Evolutionary conservation across 2,329 filamentous ascomycete species (phyloP).

Genomic region (Trichoderma sp.): DNA sequence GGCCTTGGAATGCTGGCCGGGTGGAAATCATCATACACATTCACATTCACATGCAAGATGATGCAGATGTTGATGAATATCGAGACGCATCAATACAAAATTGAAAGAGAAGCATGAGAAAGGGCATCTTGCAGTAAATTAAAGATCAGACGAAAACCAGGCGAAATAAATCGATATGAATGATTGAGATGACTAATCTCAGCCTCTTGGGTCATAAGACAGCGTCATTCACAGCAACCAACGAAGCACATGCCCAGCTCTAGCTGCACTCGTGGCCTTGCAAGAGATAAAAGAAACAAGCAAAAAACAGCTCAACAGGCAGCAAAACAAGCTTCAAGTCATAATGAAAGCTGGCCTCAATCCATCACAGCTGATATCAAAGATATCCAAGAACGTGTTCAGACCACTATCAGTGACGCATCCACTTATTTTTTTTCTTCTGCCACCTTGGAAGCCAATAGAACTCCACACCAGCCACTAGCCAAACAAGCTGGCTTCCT

Average conservation of each 20-base stretch:
- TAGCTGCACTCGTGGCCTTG: not conserved
- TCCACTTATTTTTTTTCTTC: constrained; percentile 10
- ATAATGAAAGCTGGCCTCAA: constrained; percentile 18
- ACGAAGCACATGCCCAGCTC: constrained; percentile 4
- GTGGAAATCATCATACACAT: not conserved
- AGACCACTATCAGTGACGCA: constrained; percentile 5
- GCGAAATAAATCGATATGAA: not conserved
- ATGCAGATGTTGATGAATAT: not conserved
- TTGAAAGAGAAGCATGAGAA: not conserved
- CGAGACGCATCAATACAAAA: not conserved
- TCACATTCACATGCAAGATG: not conserved
- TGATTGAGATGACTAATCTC: not conserved
- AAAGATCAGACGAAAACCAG: not conserved
- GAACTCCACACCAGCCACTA: constrained; percentile 16
- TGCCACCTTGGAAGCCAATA: constrained; percentile 5
- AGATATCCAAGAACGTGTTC: not conserved
- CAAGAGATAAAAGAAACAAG: not conserved
- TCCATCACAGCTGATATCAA: not conserved
- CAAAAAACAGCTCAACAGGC: not conserved
- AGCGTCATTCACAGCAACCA: not conserved
- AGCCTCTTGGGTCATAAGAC: constrained; percentile 8
- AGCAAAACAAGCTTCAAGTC: not conserved
- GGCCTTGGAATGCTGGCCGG: not conserved
- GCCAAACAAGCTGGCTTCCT: not conserved
- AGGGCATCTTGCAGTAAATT: not conserved